Evolutionary conservation across 306 rosid genomes (phyloP), one percentile per base, ranked within the genome.

Genomic region (Pterocarpus santalinus): DNA sequence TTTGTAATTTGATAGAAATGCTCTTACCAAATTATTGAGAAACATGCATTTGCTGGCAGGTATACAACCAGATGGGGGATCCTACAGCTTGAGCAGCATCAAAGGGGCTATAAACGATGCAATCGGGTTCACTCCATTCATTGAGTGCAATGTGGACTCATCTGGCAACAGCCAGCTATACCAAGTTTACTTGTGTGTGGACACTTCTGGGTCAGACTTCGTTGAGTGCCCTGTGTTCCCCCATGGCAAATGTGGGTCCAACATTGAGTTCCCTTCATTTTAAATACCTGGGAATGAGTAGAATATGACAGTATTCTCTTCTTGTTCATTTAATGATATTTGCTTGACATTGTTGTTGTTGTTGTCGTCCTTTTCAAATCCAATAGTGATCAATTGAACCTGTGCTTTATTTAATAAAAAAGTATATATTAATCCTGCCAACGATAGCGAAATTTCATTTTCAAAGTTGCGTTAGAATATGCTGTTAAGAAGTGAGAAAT

Each of bases 191-290:
- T 46, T 90, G 55, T 87, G 94, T 34, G 88, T 92, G 0, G 88
- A 88, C 76, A 79, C 63, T 38, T 78, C 83, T 65, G 92, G 81
- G 0, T 51, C 91, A 0, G 33, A 57, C 10, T 66, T 90, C 75
- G 70, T 79, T n/a, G 69, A 90, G 4, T 90, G 94, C 46, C 89
- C 97, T 4, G 82, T 82, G 14, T 76, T 84, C 38, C 94, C 94
- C 0, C n/a, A 1, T 0, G 68, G 73, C 32, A 69, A 46, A 79
- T 90, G 86, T 75, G 84, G 79, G 9, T 80, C 94, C 2, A 2
- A 8, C 2, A 78, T 88, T 87, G 28, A 82, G 69, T 88, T 90
- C 81, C 89, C 97, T 35, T 16, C 92, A 56, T 92, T 90, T 76
- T 89, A 79, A 79, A 52, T 43, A 30, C 32, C 13, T 65, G 16